Base-by-base conservation (phyloP, 1,139 yeast genomes). In the Geotrichum aggregatum region DNA sequence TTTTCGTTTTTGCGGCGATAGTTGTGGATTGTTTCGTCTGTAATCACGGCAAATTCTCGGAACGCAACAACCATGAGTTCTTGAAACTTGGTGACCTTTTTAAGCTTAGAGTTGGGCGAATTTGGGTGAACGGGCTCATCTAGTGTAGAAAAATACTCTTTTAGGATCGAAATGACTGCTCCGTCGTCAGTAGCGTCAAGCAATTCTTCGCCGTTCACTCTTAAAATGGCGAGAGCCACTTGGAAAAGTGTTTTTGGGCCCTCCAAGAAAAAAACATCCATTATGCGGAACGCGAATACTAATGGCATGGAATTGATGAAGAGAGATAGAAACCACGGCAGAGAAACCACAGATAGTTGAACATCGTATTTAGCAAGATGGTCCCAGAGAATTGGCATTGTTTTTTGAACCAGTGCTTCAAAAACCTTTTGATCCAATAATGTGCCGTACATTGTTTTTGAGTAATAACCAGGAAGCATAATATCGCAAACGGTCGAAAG, bases 361-460 rank as follows among this genome's bases (percentile, higher is more conserved):
- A 94, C 91, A 64, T 94, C 98, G 59, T 84, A 71, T 54, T 77
- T 78, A 7, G 75, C 75, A 49, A 94, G 81, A 68, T 92, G 97
- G 3, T 80, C 87, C 86, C 95, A 87, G 49, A 94, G 68, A 40
- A 87, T 66, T 0, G 98, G 98, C 85, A 94, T 82, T 1, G 94
- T 88, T 55, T 84, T 86, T 64, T 85, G 88, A 0, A 92, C 96
- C 55, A 94, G 75, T 1, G 89, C 80, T 67, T 94, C 98, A 66
- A 92, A 87, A 0, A 94, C 98, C 60, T 83, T 80, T 69, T 94
- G 99, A 66, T 94, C 99, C 39, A 94, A 72, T 36, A 94, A 72
- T 0, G 97, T 92, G 22, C 99, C 99, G 63, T 91, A 92, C 99
- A 94, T 94, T 1, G 98, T 92, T 63, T 84, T 88, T 2, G 98